These are phyloP conservation scores for Populus hybrid DNA, from an alignment of 441 rosid genomes.

Conservation along the genomic window DNA sequence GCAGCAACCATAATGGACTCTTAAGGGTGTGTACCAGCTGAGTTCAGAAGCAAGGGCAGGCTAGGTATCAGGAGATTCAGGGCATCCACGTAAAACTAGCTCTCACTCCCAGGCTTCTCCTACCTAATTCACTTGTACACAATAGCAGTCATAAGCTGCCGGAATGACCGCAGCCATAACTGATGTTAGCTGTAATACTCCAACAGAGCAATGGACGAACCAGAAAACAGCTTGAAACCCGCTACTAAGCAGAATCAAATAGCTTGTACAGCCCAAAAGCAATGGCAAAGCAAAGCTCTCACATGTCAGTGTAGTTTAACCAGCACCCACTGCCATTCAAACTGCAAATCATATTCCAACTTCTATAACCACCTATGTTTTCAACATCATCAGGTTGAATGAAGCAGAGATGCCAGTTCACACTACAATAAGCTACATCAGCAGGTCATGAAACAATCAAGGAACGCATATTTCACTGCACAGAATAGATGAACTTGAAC, in stretches of 20 bases:
- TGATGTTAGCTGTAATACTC: background rate
- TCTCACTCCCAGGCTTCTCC: background rate
- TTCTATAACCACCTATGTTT: conserved; percentile 19
- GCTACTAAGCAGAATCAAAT: background rate
- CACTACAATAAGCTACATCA: conserved; percentile 22
- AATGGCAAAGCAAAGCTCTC: conserved; percentile 1
- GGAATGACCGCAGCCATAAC: background rate
- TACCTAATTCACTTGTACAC: background rate
- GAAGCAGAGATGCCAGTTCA: conserved; percentile 20
- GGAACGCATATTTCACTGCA: conserved; percentile 20
- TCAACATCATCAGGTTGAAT: conserved; percentile 23
- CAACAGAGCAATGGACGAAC: background rate
- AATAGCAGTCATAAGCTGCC: background rate
- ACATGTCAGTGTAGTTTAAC: background rate
- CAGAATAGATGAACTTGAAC: conserved; percentile 21
- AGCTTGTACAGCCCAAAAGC: background rate
- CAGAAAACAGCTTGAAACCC: background rate
- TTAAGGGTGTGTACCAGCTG: conserved; percentile 1
- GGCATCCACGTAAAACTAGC: background rate
- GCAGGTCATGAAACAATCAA: conserved; percentile 15
- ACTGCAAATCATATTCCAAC: conserved; percentile 12
- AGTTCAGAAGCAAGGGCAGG: background rate
- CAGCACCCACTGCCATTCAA: conserved; percentile 7
- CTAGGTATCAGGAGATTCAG: background rate
- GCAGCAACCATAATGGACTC: background rate